A percentile compares a stretch with the other conserved stretches of the same genome.
These are phyloP conservation scores for Rauvolfia tetraphylla DNA, from an alignment of 257 asterid genomes.

Conservation along the genomic window DNA sequence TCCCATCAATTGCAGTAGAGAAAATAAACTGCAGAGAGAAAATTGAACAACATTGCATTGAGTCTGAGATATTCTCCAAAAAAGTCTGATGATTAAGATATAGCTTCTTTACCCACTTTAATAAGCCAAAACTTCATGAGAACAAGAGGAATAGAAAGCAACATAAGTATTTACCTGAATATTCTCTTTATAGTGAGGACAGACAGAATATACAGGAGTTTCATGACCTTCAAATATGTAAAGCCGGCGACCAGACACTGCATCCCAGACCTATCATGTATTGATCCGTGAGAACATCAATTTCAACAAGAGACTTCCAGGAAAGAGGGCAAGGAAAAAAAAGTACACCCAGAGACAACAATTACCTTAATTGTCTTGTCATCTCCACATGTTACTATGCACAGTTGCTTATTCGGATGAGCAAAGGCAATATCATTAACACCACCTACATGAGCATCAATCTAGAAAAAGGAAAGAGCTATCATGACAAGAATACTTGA, in stretches of 20 bases:
- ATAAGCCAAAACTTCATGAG: not conserved
- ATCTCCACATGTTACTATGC: conserved; percentile 89
- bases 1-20: conserved; percentile 95
- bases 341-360: not conserved
- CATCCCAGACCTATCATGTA: conserved; percentile 84
- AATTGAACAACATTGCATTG: not conserved
- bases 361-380: conserved; percentile 85
- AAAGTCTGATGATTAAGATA: not conserved
- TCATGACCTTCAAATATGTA: conserved; percentile 88
- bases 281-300: conserved; percentile 15
- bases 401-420: conserved; percentile 88
- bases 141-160: not conserved
- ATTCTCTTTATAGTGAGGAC: conserved; percentile 85
- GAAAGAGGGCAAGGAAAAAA: not conserved
- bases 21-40: conserved; percentile 70
- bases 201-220: conserved; percentile 91
- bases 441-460: conserved; percentile 89
- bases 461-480: conserved; percentile 39
- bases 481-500: conserved; percentile 9
- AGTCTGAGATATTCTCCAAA: not conserved
- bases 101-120: not conserved
- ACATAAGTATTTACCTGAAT: conserved; percentile 53
- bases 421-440: conserved; percentile 93
- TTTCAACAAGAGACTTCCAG: not conserved
- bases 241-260: conserved; percentile 64